These are phyloP conservation scores for Penicillium psychrosexuale DNA, from an alignment of 2,329 filamentous ascomycete genomes.

Conservation along the genomic window DNA sequence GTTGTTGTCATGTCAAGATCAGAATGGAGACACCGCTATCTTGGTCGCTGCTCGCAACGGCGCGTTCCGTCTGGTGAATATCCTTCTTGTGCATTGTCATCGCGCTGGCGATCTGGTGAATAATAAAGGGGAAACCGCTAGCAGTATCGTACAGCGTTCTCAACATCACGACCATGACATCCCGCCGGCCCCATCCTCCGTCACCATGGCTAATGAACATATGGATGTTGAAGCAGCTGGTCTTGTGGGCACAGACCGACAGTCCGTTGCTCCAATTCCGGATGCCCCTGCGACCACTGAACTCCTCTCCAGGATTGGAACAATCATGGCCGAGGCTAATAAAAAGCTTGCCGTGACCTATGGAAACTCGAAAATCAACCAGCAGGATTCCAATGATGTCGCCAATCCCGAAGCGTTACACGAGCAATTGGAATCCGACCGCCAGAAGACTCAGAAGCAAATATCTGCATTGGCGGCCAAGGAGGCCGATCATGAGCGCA, in stretches of 20 bases:
- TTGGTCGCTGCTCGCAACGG: conserved; percentile 81
- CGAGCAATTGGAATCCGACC: conserved; percentile 44
- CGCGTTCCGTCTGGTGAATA: conserved; percentile 70
- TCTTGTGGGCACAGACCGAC: conserved; percentile 30
- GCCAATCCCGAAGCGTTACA: conserved; percentile 42
- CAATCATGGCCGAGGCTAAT: conserved; percentile 68
- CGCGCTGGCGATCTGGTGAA: conserved; percentile 76
- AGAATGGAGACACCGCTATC: conserved; percentile 86
- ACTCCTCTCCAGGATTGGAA: conserved; percentile 66
- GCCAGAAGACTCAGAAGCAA: conserved; percentile 44
- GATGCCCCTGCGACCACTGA: conserved; percentile 60
- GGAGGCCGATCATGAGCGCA: conserved; percentile 36
- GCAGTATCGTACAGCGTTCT: conserved; percentile 71
- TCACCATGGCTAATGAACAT: conserved; percentile 41
- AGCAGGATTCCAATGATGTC: conserved; percentile 48
- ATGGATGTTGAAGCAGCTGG: conserved; percentile 28
- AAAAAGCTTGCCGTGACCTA: conserved; percentile 60
- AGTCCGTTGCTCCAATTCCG: conserved; percentile 36
- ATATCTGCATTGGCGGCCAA: conserved; percentile 35
- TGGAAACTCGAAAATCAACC: conserved; percentile 62
- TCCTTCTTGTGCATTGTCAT: conserved; percentile 72
- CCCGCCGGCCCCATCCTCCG: conserved; percentile 69
- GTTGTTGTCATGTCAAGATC: conserved; percentile 77
- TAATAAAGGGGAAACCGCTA: conserved; percentile 74
- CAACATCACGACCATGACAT: conserved; percentile 67